These are phyloP conservation scores for Larix sibirica DNA, from an alignment of 83 land plant species.

Conservation along the genomic window DNA sequence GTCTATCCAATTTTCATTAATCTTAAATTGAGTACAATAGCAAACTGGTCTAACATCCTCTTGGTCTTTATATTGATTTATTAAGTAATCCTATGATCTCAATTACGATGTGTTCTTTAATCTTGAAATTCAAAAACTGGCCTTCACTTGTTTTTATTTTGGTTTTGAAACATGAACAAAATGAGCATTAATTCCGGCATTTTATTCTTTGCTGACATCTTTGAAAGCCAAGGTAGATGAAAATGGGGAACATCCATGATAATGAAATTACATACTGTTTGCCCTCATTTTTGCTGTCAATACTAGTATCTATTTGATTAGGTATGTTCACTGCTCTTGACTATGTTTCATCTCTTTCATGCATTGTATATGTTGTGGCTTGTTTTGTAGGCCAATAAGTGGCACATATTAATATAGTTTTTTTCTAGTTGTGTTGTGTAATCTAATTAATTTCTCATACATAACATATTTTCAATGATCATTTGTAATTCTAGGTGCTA, in stretches of 20 bases:
- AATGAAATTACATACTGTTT: neutral
- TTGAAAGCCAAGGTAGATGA: neutral
- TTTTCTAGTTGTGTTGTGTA: neutral
- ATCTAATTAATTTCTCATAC: too few species aligned
- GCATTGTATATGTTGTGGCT: neutral
- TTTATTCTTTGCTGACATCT: neutral
- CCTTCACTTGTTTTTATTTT: too few species aligned
- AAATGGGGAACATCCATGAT: neutral
- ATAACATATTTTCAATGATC: neutral
- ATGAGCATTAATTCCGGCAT: neutral
- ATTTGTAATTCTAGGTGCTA: slow-evolving; percentile 40
- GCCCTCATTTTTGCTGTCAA: neutral
- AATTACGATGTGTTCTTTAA: too few species aligned
- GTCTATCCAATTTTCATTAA: too few species aligned
- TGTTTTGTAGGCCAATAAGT: neutral
- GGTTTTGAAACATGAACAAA: too few species aligned
- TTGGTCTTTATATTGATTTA: too few species aligned
- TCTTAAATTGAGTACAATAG: too few species aligned
- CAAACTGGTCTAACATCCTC: too few species aligned
- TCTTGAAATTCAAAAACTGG: too few species aligned
- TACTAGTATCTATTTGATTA: neutral
- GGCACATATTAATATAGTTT: neutral
- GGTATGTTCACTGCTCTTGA: neutral
- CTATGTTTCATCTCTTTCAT: neutral
- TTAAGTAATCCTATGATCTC: too few species aligned